A percentile compares a stretch with the other conserved stretches of the same genome.
Evolutionary conservation across 2,329 filamentous ascomycete genomes (phyloP).

Genomic region (Polychaeton citri): DNA sequence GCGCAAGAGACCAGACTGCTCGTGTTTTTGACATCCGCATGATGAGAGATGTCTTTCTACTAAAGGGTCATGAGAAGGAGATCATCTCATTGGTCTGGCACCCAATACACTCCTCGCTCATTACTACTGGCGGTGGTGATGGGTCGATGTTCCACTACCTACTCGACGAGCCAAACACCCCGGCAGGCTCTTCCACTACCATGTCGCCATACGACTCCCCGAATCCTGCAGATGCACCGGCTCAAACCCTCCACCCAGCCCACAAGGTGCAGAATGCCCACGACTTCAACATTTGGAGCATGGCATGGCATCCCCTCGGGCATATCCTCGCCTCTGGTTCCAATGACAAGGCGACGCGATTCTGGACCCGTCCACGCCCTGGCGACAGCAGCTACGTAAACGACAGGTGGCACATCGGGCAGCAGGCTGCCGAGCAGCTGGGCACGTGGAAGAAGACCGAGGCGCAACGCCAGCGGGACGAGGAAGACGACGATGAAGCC

Average conservation of each 20-base stretch:
- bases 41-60: slow-evolving; percentile 93
- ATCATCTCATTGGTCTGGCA: slow-evolving; percentile 90
- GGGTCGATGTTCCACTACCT: slow-evolving; percentile 87
- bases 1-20: slow-evolving; percentile 82
- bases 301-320: slow-evolving; percentile 94
- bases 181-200: slow-evolving; percentile 55
- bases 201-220: slow-evolving; percentile 74
- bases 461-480: slow-evolving; percentile 68
- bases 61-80: slow-evolving; percentile 92
- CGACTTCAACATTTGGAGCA: slow-evolving; percentile 90
- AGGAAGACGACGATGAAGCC: slow-evolving; percentile 89
- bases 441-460: slow-evolving; percentile 85
- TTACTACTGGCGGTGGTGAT: slow-evolving; percentile 82
- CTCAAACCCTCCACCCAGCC: slow-evolving; percentile 84
- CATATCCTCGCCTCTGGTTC: slow-evolving; percentile 92
- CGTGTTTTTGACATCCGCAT: slow-evolving; percentile 90
- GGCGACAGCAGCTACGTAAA: slow-evolving; percentile 76
- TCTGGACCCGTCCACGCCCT: slow-evolving; percentile 85
- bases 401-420: slow-evolving; percentile 90
- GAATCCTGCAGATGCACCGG: slow-evolving; percentile 64
- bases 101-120: slow-evolving; percentile 74
- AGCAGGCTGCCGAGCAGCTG: slow-evolving; percentile 81
- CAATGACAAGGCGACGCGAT: slow-evolving; percentile 90
- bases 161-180: slow-evolving; percentile 86
- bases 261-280: slow-evolving; percentile 81